phyloP scores from a whole-genome alignment of 1,139 yeast genomes.

The Petasospora fabianii region DNA sequence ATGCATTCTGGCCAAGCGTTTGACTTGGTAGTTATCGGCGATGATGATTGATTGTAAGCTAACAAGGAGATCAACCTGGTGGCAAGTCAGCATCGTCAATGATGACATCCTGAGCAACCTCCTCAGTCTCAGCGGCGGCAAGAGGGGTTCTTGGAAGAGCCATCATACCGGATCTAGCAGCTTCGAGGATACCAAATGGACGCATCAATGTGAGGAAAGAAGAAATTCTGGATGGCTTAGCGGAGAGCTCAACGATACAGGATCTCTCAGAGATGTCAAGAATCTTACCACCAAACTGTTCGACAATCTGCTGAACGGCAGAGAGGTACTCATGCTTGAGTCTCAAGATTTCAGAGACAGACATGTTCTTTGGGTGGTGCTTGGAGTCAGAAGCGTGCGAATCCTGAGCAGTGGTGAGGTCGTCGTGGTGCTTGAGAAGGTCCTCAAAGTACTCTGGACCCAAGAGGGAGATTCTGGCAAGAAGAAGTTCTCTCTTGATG shows the following conservation, averaged over 20 bases:
- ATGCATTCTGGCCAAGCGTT: no score
- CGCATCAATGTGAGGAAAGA: conserved; percentile 84
- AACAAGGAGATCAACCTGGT: conserved; percentile 74
- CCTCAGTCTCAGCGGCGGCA: conserved; percentile 46
- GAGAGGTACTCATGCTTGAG: conserved; percentile 88
- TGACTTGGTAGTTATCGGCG: neutral
- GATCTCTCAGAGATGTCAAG: conserved; percentile 92
- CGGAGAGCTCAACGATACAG: conserved; percentile 90
- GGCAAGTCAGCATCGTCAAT: conserved; percentile 80
- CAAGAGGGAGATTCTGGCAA: conserved; percentile 86
- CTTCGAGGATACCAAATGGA: conserved; percentile 94
- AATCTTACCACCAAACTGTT: conserved; percentile 87
- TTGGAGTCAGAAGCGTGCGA: conserved; percentile 40
- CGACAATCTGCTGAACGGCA: conserved; percentile 75
- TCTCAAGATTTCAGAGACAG: conserved; percentile 90
- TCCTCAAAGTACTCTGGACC: conserved; percentile 98
- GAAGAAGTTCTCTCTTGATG: conserved; percentile 82
- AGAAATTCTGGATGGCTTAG: conserved; percentile 86
- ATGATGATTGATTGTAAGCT: neutral
- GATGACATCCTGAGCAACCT: conserved; percentile 66
- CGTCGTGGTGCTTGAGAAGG: conserved; percentile 74
- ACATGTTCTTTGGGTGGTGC: conserved; percentile 84
- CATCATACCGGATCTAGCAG: conserved; percentile 98
- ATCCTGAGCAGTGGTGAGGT: conserved; percentile 21
- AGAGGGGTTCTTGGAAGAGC: conserved; percentile 92